Percentiles rank a stretch among this genome's conserved stretches.
phyloP scores from a whole-genome alignment of 352 stramenopile species.

The Phytophthora pluvialis region DNA sequence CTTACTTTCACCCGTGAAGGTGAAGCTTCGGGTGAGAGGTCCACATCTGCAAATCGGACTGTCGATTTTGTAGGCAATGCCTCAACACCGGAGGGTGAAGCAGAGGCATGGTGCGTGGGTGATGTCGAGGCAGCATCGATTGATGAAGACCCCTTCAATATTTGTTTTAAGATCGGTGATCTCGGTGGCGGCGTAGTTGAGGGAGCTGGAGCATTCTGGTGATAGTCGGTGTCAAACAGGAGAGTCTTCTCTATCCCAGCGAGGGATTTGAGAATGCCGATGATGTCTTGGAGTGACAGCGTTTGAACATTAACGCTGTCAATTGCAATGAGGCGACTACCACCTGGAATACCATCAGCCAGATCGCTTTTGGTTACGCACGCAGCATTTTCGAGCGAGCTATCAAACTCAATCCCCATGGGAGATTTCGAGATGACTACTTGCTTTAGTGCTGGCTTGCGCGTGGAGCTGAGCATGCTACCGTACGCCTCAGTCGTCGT shows the following conservation, averaged over 20 bases:
- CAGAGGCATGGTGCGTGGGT: background rate
- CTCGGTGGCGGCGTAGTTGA: background rate
- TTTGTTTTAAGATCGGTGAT: background rate
- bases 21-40: background rate
- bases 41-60: background rate
- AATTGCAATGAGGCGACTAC: slow-evolving; percentile 39
- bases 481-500: too few relatives aligned
- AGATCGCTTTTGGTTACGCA: too few relatives aligned
- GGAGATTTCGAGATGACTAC: too few relatives aligned
- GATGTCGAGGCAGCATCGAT: too few relatives aligned
- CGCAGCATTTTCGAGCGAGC: too few relatives aligned
- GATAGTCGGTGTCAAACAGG: slow-evolving; percentile 22
- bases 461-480: too few relatives aligned
- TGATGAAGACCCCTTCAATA: background rate
- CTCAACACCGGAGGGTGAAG: background rate
- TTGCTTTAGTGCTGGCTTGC: too few relatives aligned
- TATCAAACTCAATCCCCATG: too few relatives aligned
- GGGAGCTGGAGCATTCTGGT: background rate
- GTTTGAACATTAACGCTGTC: slow-evolving; percentile 44
- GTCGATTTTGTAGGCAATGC: background rate
- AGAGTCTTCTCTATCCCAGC: too few relatives aligned
- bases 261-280: slow-evolving; percentile 30
- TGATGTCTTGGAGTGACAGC: slow-evolving; percentile 43
- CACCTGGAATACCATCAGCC: slow-evolving; percentile 31
- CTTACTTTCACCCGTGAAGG: background rate